Evolutionary conservation across 2,329 filamentous ascomycete genomes (phyloP), one percentile per base, ranked within the genome.

Genomic region (Fusarium nurragi): DNA sequence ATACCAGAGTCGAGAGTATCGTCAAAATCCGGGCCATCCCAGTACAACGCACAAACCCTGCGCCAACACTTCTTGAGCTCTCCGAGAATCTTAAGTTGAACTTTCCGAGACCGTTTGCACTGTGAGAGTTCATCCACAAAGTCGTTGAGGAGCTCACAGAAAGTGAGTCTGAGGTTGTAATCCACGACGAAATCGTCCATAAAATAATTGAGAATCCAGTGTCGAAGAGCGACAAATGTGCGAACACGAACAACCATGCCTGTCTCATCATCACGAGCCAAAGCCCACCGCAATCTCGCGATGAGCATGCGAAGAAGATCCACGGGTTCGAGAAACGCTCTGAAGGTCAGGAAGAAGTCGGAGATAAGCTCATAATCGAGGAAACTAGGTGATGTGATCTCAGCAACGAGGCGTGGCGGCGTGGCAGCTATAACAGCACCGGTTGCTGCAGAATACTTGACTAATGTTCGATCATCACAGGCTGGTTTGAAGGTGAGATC

Each of bases 181-280:
- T 94, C 88, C 22, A 90, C 78, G 37, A 96, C 87, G 75, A 97
- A 99, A 74, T 99, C 95, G 74, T 99, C 95, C 53, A 92, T 85
- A 69, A 98, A 99, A 77, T 99, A 99, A 76, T 99, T 99, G 63
- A 99, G 79, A 55, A 98, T 94, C 95, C 95, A 99, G 77, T 99
- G 95, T 54, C 95, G 88, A 40, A 98, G 84, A 9, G 95, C 95
- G 23, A 97, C 95, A 79, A 98, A 99, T 0, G 94, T 96, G 38
- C 95, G 88, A 16, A 99, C 96, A 46, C 94, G 88, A n/a, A 97
- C 95, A 49, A 99, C 92, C 74, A 93, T 91, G 36, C 95, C 95
- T 55, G 89, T 88, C 74, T 97, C 93, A 73, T 97, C 92, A 43
- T 86, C 81, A 53, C 92, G 86, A 44, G 86, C 86, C 45, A 97